phyloP scores from a whole-genome alignment of 1,139 yeast species.

The Protomyces macrosporus region DNA sequence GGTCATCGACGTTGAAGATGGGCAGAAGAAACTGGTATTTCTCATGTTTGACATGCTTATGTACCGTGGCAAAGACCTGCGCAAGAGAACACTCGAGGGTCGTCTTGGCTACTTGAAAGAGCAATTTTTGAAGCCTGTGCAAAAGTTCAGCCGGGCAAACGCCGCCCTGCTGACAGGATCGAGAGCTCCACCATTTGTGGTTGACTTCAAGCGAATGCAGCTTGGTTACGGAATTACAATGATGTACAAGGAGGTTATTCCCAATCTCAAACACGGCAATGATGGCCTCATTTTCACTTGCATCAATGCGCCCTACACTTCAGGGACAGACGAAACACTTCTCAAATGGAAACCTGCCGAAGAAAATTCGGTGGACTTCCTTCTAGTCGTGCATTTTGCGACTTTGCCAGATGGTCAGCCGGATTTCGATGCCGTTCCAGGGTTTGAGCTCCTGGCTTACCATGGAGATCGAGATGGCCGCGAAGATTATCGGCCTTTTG shows the following conservation, averaged over 20 bases:
- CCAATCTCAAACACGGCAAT: slow-evolving; percentile 73
- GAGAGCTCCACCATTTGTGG: slow-evolving; percentile 61
- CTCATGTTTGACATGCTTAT: slow-evolving; percentile 89
- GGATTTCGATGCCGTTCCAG: slow-evolving; percentile 70
- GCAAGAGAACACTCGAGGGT: slow-evolving; percentile 66
- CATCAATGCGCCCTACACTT: slow-evolving; percentile 76
- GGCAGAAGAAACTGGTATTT: slow-evolving; percentile 62
- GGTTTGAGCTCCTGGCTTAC: slow-evolving; percentile 66
- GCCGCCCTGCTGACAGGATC: not conserved
- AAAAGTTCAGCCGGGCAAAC: slow-evolving; percentile 56
- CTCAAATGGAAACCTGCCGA: slow-evolving; percentile 94
- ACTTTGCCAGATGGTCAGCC: slow-evolving; percentile 48
- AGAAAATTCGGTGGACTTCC: slow-evolving; percentile 88
- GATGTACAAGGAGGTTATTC: slow-evolving; percentile 63
- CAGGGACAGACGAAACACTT: slow-evolving; percentile 76
- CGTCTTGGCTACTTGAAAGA: slow-evolving; percentile 84
- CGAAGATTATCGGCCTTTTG: slow-evolving; percentile 58
- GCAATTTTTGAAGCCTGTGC: slow-evolving; percentile 75
- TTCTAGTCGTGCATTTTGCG: slow-evolving; percentile 63
- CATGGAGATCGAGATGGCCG: slow-evolving; percentile 50
- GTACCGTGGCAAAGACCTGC: slow-evolving; percentile 66
- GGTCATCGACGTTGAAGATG: slow-evolving; percentile 51
- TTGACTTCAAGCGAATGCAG: slow-evolving; percentile 38
- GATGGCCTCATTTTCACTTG: slow-evolving; percentile 95
- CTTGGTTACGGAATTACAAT: slow-evolving; percentile 70